Conservation (phyloP, 371 early-diverging fungal species). For the Apophysomyces variabilis region DNA sequence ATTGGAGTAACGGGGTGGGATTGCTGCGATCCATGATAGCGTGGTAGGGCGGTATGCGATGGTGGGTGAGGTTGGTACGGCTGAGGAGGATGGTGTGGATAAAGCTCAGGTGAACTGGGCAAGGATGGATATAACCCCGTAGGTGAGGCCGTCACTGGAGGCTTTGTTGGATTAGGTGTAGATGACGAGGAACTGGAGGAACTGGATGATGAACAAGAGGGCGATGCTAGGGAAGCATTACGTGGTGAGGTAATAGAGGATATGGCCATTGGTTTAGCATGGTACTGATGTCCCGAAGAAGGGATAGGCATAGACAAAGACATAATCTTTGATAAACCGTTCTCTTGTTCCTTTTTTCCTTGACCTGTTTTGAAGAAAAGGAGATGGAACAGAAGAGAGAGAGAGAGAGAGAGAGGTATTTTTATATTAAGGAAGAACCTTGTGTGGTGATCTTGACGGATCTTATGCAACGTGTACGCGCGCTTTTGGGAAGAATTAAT, state of each 20-base stretch:
- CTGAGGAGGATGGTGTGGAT: constrained; percentile 8
- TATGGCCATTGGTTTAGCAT: constrained; percentile 43
- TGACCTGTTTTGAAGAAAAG: too few relatives aligned
- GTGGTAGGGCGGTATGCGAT: constrained; percentile 22
- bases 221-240: constrained; percentile 7
- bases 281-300: constrained; percentile 6
- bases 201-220: constrained; percentile 17
- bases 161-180: not conserved
- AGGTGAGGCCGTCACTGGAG: not conserved
- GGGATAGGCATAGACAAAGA: constrained; percentile 2
- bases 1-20: not conserved
- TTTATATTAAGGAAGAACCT: not conserved
- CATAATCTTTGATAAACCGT: not conserved
- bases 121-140: too few relatives aligned
- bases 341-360: not conserved
- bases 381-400: too few relatives aligned
- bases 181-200: constrained; percentile 14
- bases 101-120: constrained; percentile 1
- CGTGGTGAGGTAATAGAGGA: constrained; percentile 40
- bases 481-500: constrained; percentile 6
- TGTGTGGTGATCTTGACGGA: constrained; percentile 4
- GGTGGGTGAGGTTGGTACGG: constrained; percentile 24
- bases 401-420: not conserved
- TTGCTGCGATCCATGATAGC: not conserved
- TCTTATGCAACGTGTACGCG: constrained; percentile 5